These are phyloP conservation scores for Trichophyton simii DNA, from an alignment of 2,329 filamentous ascomycete species.

Conservation along the genomic window DNA sequence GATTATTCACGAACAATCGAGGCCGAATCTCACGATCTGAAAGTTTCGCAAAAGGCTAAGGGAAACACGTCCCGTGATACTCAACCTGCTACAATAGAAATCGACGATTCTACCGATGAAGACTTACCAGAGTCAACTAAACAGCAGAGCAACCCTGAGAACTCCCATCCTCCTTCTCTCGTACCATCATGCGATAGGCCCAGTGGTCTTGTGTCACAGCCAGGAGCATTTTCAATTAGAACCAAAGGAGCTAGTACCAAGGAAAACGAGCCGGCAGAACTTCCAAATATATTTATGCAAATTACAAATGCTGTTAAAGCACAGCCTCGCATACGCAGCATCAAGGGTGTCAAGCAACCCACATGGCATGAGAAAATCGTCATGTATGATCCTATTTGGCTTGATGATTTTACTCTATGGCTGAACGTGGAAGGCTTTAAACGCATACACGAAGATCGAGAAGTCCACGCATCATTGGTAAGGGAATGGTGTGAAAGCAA, in stretches of 20 bases:
- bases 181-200: not conserved
- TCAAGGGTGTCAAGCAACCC: conserved; percentile 30
- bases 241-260: not conserved
- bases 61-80: not conserved
- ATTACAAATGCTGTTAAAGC: conserved; percentile 40
- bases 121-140: not conserved
- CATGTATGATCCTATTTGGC: conserved; percentile 77
- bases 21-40: not conserved
- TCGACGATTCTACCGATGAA: not conserved
- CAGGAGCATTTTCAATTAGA: not conserved
- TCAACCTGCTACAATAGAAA: not conserved
- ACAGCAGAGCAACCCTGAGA: not conserved
- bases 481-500: conserved; percentile 84
- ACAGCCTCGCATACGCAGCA: conserved; percentile 24
- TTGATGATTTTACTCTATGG: conserved; percentile 77
- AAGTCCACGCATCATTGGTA: conserved; percentile 53
- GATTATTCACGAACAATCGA: not conserved
- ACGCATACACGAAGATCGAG: conserved; percentile 51
- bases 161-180: no score
- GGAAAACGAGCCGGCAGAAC: conserved; percentile 14
- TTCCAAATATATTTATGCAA: conserved; percentile 30
- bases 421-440: conserved; percentile 60
- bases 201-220: not conserved
- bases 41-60: not conserved
- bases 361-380: conserved; percentile 90